Conservation (phyloP, 371 early-diverging fungal genomes). For the Mortierella polycephala region DNA sequence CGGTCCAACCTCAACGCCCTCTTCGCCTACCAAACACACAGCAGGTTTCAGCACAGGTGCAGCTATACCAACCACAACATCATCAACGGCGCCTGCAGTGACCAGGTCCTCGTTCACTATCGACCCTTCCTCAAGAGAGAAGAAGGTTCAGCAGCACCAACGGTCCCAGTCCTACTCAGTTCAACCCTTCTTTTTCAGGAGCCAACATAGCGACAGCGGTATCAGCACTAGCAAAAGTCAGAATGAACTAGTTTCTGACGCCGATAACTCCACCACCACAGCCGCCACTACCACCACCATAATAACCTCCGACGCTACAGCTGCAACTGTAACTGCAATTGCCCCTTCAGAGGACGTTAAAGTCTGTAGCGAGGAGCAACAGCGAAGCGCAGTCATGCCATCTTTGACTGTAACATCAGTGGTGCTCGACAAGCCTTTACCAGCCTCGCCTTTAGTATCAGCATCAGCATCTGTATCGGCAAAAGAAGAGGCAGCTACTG, state of each 20-base stretch:
- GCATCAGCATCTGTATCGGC: neutral
- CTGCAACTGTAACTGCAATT: neutral
- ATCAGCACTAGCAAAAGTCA: slow-evolving; percentile 18
- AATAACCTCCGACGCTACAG: neutral
- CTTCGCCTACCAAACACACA: slow-evolving; percentile 1
- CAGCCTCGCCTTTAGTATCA: slow-evolving; percentile 10
- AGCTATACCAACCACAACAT: neutral
- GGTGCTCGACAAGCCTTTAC: slow-evolving; percentile 28
- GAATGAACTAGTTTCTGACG: slow-evolving; percentile 5
- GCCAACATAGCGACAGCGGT: slow-evolving; percentile 25
- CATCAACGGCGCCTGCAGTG: too few relatives aligned
- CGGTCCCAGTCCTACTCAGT: slow-evolving; percentile 4
- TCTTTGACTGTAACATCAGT: neutral
- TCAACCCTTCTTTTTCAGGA: slow-evolving; percentile 2
- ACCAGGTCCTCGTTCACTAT: slow-evolving; percentile 17
- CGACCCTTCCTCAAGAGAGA: slow-evolving; percentile 5
- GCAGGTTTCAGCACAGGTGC: neutral
- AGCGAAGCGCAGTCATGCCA: neutral
- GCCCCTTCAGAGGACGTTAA: neutral
- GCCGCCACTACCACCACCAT: slow-evolving; percentile 3
- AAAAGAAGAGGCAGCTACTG: too few relatives aligned
- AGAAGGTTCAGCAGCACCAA: slow-evolving; percentile 4
- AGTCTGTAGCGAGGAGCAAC: too few relatives aligned
- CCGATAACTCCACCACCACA: neutral
- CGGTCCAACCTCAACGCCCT: slow-evolving; percentile 9